Evolutionary conservation across 164 flowering plant genomes (phyloP).

Genomic region (Berberis thunbergii): DNA sequence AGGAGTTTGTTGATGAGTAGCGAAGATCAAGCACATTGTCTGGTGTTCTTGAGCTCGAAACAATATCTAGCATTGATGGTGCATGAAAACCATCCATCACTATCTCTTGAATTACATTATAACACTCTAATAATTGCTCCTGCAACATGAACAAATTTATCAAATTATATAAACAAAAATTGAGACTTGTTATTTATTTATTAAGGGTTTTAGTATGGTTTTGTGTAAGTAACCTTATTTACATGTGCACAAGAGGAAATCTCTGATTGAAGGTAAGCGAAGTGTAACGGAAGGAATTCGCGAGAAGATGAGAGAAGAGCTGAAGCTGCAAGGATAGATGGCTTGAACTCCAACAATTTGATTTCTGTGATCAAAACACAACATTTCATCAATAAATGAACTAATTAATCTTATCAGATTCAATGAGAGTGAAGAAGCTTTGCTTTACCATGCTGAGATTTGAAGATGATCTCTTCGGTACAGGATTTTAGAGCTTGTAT

Average conservation of each 20-base stretch:
- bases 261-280: conserved; percentile 22
- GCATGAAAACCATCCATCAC: conserved; percentile 26
- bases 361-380: conserved; percentile 24
- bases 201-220: not conserved
- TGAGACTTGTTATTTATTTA: not conserved
- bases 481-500: conserved; percentile 32
- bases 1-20: too few relatives aligned
- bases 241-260: conserved; percentile 37
- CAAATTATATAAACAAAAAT: not conserved
- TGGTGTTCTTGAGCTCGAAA: conserved; percentile 35
- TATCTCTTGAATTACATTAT: conserved; percentile 24
- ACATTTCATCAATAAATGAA: too few relatives aligned
- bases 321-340: conserved; percentile 55
- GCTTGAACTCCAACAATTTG: conserved; percentile 45
- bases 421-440: not conserved
- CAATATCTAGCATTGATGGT: conserved; percentile 12
- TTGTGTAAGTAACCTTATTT: conserved; percentile 31
- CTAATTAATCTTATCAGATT: not conserved
- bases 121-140: conserved; percentile 41
- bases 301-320: conserved; percentile 38
- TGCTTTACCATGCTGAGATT: conserved; percentile 43
- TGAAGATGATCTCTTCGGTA: conserved; percentile 43
- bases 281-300: conserved; percentile 44
- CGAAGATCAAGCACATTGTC: conserved; percentile 40
- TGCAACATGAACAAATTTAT: conserved; percentile 9